These are phyloP conservation scores for Cyberlindnera maritima DNA, from an alignment of 805 yeast genomes.

Conservation along the genomic window DNA sequence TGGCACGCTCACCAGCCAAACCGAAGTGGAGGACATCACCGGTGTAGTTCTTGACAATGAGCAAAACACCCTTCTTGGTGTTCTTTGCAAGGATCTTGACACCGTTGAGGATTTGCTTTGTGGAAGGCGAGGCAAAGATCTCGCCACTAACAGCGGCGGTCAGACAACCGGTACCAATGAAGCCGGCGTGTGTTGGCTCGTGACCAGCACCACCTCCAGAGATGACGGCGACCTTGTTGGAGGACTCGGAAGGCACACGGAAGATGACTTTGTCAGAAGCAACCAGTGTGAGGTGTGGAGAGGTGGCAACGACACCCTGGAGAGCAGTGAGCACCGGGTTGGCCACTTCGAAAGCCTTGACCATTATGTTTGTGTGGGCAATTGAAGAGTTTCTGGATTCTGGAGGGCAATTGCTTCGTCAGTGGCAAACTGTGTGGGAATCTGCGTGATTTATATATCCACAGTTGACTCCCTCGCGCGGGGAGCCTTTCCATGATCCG, in stretches of 20 bases:
- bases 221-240: conserved; percentile 59
- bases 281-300: conserved; percentile 36
- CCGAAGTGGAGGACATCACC: conserved; percentile 95
- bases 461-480: neutral
- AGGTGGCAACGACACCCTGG: conserved; percentile 36
- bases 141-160: conserved; percentile 90
- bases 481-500: no score
- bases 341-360: conserved; percentile 38
- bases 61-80: conserved; percentile 59
- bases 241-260: conserved; percentile 31
- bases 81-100: conserved; percentile 39
- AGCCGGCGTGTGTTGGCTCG: conserved; percentile 92
- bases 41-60: conserved; percentile 88
- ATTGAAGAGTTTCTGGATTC: no score
- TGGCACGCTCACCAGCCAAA: conserved; percentile 84
- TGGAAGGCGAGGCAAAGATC: conserved; percentile 93
- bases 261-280: conserved; percentile 37
- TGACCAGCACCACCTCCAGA: conserved; percentile 98
- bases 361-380: neutral
- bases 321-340: conserved; percentile 37
- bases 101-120: conserved; percentile 79
- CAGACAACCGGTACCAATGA: conserved; percentile 77
- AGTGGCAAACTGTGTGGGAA: no score
- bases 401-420: no score
- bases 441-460: neutral